These are phyloP conservation scores for Solanum medicagineum DNA, from an alignment of 257 asterid species.

Conservation along the genomic window DNA sequence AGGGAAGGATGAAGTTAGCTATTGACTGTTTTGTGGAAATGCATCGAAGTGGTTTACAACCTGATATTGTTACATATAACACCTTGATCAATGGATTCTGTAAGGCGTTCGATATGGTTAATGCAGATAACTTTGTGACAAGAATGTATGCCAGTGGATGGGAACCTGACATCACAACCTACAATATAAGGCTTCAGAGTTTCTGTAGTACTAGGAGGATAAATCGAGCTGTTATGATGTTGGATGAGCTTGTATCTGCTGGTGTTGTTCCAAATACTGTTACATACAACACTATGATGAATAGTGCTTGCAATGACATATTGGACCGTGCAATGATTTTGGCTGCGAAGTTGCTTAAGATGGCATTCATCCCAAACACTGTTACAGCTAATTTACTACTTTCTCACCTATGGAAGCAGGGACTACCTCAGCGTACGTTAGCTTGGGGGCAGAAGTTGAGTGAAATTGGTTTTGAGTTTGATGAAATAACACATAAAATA, in stretches of 20 bases:
- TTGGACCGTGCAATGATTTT: constrained; percentile 79
- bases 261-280: constrained; percentile 79
- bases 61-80: constrained; percentile 81
- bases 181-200: constrained; percentile 69
- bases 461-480: constrained; percentile 67
- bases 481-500: constrained; percentile 56
- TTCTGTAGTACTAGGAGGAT: constrained; percentile 58
- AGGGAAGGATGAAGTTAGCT: constrained; percentile 75
- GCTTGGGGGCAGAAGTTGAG: constrained; percentile 86
- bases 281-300: constrained; percentile 79
- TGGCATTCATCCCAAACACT: constrained; percentile 73
- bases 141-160: constrained; percentile 52
- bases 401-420: constrained; percentile 78
- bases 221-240: constrained; percentile 54
- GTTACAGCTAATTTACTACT: constrained; percentile 62
- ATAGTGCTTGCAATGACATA: constrained; percentile 60
- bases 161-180: constrained; percentile 72
- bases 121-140: constrained; percentile 46
- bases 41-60: constrained; percentile 44
- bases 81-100: constrained; percentile 80
- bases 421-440: constrained; percentile 60
- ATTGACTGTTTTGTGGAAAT: constrained; percentile 47
- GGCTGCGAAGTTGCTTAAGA: constrained; percentile 75
- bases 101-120: constrained; percentile 61
- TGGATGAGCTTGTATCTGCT: constrained; percentile 60